Conservation (phyloP, 2,329 filamentous ascomycete genomes). For the Diaporthe humulicola region DNA sequence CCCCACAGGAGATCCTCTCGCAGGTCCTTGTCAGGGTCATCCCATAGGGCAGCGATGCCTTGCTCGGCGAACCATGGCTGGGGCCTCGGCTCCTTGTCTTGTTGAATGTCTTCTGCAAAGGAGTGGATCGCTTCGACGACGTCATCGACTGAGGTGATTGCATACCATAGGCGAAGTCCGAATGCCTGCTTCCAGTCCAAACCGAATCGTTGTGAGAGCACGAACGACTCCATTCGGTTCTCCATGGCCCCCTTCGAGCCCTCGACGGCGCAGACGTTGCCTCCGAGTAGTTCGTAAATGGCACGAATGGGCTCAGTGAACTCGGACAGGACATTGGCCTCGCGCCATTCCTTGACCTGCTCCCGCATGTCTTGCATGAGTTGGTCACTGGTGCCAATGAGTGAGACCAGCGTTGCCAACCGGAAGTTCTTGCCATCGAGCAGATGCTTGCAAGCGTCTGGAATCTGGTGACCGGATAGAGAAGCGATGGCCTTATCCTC, state of each 20-base stretch:
- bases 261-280: conserved; percentile 86
- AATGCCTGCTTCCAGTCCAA: conserved; percentile 96
- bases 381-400: conserved; percentile 80
- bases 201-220: conserved; percentile 85
- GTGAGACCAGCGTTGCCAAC: conserved; percentile 85
- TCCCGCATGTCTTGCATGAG: conserved; percentile 81
- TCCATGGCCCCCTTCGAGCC: conserved; percentile 82
- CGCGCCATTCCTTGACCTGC: conserved; percentile 88
- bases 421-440: conserved; percentile 83
- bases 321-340: conserved; percentile 87
- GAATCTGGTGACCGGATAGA: conserved; percentile 82
- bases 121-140: conserved; percentile 79
- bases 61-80: conserved; percentile 78
- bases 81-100: conserved; percentile 79
- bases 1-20: conserved; percentile 89
- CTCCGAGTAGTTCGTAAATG: conserved; percentile 89
- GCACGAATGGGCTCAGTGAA: conserved; percentile 87
- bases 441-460: conserved; percentile 86
- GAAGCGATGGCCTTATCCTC: conserved; percentile 89
- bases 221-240: conserved; percentile 84
- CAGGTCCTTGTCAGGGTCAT: conserved; percentile 67
- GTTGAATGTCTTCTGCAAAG: conserved; percentile 80
- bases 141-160: conserved; percentile 75
- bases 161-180: conserved; percentile 92
- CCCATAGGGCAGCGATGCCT: conserved; percentile 69